Base-by-base conservation (phyloP, 768 basidiomycete species). In the Trametes elegans region DNA sequence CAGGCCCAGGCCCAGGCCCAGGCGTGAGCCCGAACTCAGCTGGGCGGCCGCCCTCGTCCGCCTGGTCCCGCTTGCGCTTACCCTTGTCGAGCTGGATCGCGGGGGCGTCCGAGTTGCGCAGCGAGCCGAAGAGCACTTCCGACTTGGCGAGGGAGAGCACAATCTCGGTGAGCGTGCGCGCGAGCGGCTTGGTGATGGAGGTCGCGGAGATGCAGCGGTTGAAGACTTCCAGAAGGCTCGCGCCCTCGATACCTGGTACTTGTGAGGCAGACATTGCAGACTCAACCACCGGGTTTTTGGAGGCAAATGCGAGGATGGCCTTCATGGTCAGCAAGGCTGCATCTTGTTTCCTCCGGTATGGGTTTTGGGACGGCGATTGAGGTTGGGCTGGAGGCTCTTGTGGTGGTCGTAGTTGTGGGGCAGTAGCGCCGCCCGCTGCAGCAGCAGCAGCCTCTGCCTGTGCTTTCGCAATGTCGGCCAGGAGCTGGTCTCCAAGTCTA, bases 21-120 rank as follows among this genome's bases (percentile, higher is more conserved):
- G 47, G 29, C 14, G 40, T 11, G 21, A 23, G 40, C 23, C 21
- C 38, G 27, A 42, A 40, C 49, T 51, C 49, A 48, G 49, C 58
- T 42, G 47, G 50, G 31, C 39, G 55, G 38, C 59, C 28, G 16
- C 55, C 64, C 16, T 67, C 68, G 31, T 80, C 81, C 21, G 67
- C 71, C 53, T 80, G 78, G 52, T 84, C 84, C 4, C 88, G 80
- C 67, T 87, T 90, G 36, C 89, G 81, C 67, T 91, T 90, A n/a
- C 85, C 84, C 60, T 79, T 82, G 65, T 86, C 82, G 1, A 85
- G 78, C 57, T 85, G 80, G 5, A 82, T 74, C 0, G 81, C 77
- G 23, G 86, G 71, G 13, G 83, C 81, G 49, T 84, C 81, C 7
- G 85, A 87, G 51, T 80, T 82, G 40, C 81, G 80, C 57, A 88